Evolutionary conservation across 257 asterid species (phyloP), one percentile per base, ranked within the genome.

Genomic region (Catharanthus roseus): DNA sequence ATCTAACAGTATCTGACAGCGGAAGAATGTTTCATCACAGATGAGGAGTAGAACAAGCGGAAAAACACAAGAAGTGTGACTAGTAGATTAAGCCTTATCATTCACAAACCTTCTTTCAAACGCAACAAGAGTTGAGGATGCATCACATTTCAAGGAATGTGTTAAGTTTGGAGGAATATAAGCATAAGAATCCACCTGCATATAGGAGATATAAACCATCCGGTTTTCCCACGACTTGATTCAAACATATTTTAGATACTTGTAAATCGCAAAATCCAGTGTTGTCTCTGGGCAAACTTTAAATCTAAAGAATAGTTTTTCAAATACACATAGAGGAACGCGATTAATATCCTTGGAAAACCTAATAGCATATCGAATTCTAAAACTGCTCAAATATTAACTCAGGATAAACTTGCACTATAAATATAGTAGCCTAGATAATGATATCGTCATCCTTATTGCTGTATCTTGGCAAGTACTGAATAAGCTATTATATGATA

Each of bases 111-210:
- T 95, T 82, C 96, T 88, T 83, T 95, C 99, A 26, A 95, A 79
- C 71, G 91, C 75, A 72, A 95, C 80, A 72, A 87, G 86, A 49
- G 88, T 82, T 69, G 96, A 88, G 29, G 95, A 61, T 45, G 86
- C 83, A 80, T 85, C 88, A n/a, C 89, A 81, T 38, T 80, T 79
- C 72, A 91, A 69, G 11, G 81, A 63, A 78, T 89, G 96, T 42
- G 82, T 81, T 13, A 75, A 77, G 77, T 88, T 88, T 44, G 97
- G 96, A 73, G 97, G 99, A 72, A 95, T 84, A 81, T 91, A 95
- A 70, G 93, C 96, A 76, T 88, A 95, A 9, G 93, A 91, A 77
- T 89, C 97, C 86, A 89, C 97, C 99, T 93, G 83, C 80, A 83
- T 66, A 67, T 5, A 55, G 54, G 33, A 34, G 42, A 34, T 63